A percentile compares a stretch with the other conserved stretches of the same genome.
Evolutionary conservation across 164 flowering plant species (phyloP).

Genomic region (Kalanchoe fedtschenkoi): DNA sequence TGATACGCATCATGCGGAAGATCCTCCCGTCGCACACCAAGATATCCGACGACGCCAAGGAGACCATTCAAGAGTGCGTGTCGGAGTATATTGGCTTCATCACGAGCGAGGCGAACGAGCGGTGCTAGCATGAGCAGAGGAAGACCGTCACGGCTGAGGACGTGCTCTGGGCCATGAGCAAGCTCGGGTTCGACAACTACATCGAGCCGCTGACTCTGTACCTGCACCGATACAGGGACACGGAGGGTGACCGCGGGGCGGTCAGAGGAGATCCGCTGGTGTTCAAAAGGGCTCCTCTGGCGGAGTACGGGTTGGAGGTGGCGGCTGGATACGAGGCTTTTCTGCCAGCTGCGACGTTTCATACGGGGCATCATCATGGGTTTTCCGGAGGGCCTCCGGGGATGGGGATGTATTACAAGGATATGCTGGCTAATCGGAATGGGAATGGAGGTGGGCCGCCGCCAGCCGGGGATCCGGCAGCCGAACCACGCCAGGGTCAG

Average conservation of each 20-base stretch:
- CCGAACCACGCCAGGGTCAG: not conserved
- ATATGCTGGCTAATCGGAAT: not conserved
- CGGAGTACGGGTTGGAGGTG: constrained; percentile 7
- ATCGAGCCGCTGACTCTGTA: constrained; percentile 56
- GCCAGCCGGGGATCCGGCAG: not conserved
- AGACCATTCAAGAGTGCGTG: constrained; percentile 82
- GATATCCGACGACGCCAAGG: constrained; percentile 87
- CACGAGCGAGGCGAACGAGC: constrained; percentile 81
- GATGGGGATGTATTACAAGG: constrained; percentile 16
- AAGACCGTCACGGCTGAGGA: constrained; percentile 93
- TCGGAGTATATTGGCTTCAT: constrained; percentile 90
- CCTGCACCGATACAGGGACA: constrained; percentile 52
- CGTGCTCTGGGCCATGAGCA: constrained; percentile 87
- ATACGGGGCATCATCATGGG: constrained; percentile 23
- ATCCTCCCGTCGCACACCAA: constrained; percentile 78
- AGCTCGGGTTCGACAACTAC: constrained; percentile 83
- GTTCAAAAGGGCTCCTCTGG: constrained; percentile 14
- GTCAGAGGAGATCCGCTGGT: constrained; percentile 35
- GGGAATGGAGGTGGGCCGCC: not conserved
- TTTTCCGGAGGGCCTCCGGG: constrained; percentile 14
- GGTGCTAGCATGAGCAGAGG: constrained; percentile 87
- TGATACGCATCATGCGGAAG: constrained; percentile 71
- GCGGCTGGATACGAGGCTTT: constrained; percentile 10
- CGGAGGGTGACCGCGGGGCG: constrained; percentile 50
- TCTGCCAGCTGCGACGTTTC: constrained; percentile 17